Base-by-base conservation (phyloP, 441 rosid genomes). In the Pelargonium australe region DNA sequence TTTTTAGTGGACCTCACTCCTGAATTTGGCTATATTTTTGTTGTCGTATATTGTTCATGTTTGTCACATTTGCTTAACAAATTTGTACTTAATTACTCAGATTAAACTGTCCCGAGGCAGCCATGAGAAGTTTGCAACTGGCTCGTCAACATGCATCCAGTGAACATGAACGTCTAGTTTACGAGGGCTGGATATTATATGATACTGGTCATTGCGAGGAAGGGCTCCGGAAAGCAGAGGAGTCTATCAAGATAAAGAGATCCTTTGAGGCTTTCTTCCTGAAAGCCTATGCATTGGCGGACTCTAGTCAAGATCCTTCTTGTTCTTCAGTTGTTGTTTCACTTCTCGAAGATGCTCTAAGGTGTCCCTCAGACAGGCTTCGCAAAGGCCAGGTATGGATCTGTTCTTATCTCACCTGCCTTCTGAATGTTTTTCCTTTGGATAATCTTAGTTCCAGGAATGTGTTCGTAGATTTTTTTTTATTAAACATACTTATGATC, bases 261-360 rank as follows among this genome's bases (percentile, higher is more conserved):
- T 92, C 99, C 5, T 94, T 94, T 20, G 99, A 94, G 81, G 99
- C 97, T 37, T 91, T 89, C 81, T 94, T 89, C 77, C 89, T 91
- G 70, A 90, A 95, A 82, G 98, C 98, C 69, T 95, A 92, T 81
- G 98, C 98, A n/a, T 80, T 95, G 80, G 98, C 98, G 0, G 98
- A 95, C 78, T 95, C 99, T 74, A 84, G 92, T 82, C 89, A 79
- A 37, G 99, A 95, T 68, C 84, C 86, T 60, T 87, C 98, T 37
- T 83, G 87, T 84, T 89, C 93, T 49, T 83, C 88, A 0, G 87
- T 84, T 7, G 98, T 95, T 78, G 81, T 95, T 69, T 85, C 95
- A 14, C 95, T 92, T 73, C 97, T 95, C 67, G 89, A 90, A 84
- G 89, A 87, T 64, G 98, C 98, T 68, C 84, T 95, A 68, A 86